Base-by-base conservation (phyloP, 2,329 filamentous ascomycete species). In the Aureobasidium musti region DNA sequence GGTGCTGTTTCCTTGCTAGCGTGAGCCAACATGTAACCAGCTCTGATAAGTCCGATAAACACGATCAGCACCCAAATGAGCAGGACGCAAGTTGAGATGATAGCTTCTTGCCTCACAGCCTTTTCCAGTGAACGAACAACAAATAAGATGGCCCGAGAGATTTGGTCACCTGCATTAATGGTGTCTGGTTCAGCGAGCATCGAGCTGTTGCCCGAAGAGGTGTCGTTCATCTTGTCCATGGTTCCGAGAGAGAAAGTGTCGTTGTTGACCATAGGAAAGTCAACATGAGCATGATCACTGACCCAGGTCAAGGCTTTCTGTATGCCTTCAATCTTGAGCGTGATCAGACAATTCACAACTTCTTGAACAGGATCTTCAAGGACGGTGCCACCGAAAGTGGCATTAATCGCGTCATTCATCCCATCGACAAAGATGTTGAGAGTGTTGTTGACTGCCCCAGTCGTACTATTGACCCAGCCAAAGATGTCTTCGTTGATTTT, bases 271-370 rank as follows among this genome's bases (percentile, higher is more conserved):
- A 86, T 79, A 0, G 95, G 95, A 72, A 99, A 89, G 68, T 86
- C 82, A 72, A 99, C 84, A 69, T 95, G 86, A 3, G 95, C 92
- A 75, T 98, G 82, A 71, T 98, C 89, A 73, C 91, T 86, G 13
- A 97, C 90, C 94, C 94, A 99, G 0, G 91, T 96, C n/a, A 98
- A 83, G 14, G 90, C 95, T 74, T 90, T 89, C 76, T 98, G 87
- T 70, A 99, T 87, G 26, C 88, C 86, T 71, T 91, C 87, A 69
- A 98, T 84, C 81, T 98, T 98, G 74, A 96, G 83, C 8, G 89
- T 87, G 70, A 98, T 87, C n/a, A 98, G 83, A 74, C 95, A 98
- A 74, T 91, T 86, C 69, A 97, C 84, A 39, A 97, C 87, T 50
- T 91, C 89, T 73, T 87, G 83, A 73, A 97, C 88, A 0, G 92